A percentile compares a stretch with the other conserved stretches of the same genome.
These are phyloP conservation scores for Medicago ruthenica DNA, from an alignment of 306 rosid genomes.

Conservation along the genomic window DNA sequence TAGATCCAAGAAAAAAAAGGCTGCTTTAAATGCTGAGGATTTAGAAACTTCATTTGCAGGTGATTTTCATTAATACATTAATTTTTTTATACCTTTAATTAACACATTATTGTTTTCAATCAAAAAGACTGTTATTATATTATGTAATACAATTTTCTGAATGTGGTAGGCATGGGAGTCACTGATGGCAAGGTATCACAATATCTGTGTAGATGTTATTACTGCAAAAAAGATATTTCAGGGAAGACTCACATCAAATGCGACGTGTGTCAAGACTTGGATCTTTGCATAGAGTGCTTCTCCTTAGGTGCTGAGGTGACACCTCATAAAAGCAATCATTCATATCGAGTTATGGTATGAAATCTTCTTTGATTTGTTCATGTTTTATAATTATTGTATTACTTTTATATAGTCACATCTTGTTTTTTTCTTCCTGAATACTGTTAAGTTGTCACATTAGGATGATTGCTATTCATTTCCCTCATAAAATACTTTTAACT, in stretches of 20 bases:
- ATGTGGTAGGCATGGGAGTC: constrained; percentile 67
- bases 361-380: constrained; percentile 12
- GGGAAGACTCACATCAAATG: constrained; percentile 86
- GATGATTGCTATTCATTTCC: too few species aligned
- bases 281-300: constrained; percentile 76
- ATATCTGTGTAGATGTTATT: too few species aligned
- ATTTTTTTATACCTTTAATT: too few species aligned
- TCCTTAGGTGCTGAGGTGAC: constrained; percentile 90
- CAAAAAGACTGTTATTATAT: neutral
- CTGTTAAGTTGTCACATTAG: too few species aligned
- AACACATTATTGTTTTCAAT: neutral
- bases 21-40: constrained; percentile 55
- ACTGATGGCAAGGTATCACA: constrained; percentile 72
- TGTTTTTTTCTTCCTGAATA: too few species aligned
- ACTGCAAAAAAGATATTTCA: too few species aligned
- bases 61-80: constrained; percentile 13
- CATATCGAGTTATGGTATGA: constrained; percentile 68
- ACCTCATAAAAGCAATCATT: constrained; percentile 87
- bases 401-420: constrained; percentile 12
- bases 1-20: constrained; percentile 70
- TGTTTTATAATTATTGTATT: constrained; percentile 34
- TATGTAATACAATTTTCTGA: constrained; percentile 23
- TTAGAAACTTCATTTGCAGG: constrained; percentile 45
- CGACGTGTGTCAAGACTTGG: constrained; percentile 83
- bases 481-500: too few species aligned